A percentile compares a stretch with the other conserved stretches of the same genome.
phyloP scores from a whole-genome alignment of 163 green algal species.

The Chlorella variabilis region DNA sequence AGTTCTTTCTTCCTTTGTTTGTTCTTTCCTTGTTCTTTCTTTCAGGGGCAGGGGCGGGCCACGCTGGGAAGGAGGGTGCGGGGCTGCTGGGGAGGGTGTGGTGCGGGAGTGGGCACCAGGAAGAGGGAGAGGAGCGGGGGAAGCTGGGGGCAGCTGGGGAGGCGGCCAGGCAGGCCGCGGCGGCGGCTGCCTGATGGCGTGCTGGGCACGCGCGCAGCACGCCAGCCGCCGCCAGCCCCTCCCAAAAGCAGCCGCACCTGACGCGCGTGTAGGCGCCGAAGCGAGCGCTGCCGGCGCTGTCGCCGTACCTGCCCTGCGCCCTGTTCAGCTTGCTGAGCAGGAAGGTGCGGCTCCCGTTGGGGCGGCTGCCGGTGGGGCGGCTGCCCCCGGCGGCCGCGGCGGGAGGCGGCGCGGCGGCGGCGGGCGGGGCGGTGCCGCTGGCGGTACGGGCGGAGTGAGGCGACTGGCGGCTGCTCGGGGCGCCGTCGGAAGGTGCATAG shows the following conservation, averaged over 20 bases:
- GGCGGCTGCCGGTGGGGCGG: not conserved
- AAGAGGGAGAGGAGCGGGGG: no score
- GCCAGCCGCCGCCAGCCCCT: no score
- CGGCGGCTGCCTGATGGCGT: no score
- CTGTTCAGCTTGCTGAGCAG: conserved; percentile 16
- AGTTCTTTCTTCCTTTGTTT: no score
- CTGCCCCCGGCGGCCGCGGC: not conserved
- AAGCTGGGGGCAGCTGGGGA: no score
- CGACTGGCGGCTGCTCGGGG: conserved; percentile 21
- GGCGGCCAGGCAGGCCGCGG: no score
- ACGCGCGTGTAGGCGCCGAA: not conserved
- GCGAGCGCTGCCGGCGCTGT: conserved; percentile 5
- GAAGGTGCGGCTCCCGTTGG: not conserved
- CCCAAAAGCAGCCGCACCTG: conserved; percentile 18
- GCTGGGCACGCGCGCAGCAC: no score
- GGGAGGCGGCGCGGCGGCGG: not conserved
- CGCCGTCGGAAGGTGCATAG: conserved; percentile 6
- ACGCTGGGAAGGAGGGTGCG: no score
- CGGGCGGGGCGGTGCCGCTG: not conserved
- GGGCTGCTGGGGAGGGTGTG: no score
- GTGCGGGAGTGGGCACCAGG: no score
- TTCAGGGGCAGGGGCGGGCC: no score
- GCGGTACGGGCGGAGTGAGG: not conserved
- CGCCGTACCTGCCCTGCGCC: not conserved
- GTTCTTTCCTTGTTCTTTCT: no score